phyloP scores from a whole-genome alignment of 2,329 filamentous ascomycete genomes.

The Thelonectria olida region DNA sequence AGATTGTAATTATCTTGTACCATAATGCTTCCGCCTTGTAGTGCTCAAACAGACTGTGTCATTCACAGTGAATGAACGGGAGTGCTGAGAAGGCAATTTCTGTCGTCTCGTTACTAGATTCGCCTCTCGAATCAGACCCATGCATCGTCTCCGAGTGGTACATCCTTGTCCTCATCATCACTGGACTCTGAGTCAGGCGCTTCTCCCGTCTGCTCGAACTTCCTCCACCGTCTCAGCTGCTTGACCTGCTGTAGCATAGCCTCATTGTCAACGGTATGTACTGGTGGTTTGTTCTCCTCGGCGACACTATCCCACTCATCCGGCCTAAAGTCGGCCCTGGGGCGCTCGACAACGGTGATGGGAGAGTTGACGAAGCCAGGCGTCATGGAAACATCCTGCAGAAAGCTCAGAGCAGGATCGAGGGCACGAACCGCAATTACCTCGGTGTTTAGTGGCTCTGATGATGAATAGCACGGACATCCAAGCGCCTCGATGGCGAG shows the following conservation, averaged over 20 bases:
- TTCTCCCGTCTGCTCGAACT: constrained; percentile 41
- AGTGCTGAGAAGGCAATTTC: too few relatives aligned
- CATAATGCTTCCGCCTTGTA: constrained; percentile 20
- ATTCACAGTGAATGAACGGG: constrained; percentile 32
- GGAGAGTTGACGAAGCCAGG: constrained; percentile 51
- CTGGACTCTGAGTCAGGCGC: constrained; percentile 38
- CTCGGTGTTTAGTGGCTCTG: constrained; percentile 68
- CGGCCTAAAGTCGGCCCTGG: constrained; percentile 33
- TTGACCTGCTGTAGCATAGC: constrained; percentile 37
- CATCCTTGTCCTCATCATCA: constrained; percentile 25
- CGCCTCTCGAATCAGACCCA: neutral
- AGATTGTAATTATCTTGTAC: constrained; percentile 33
- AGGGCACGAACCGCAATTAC: constrained; percentile 67
- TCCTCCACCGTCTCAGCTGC: constrained; percentile 38
- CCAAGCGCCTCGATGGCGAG: constrained; percentile 59
- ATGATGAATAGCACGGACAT: constrained; percentile 76
- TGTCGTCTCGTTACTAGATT: too few relatives aligned
- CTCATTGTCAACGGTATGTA: constrained; percentile 31
- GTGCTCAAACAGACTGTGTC: constrained; percentile 21
- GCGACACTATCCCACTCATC: constrained; percentile 44
- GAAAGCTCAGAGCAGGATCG: constrained; percentile 65
- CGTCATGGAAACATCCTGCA: constrained; percentile 62
- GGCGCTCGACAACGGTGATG: constrained; percentile 43
- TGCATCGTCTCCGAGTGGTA: neutral
- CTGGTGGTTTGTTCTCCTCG: constrained; percentile 41